Evolutionary conservation across 192 early-diverging fungal species (phyloP).

Genomic region (Backusella mclennaniae): DNA sequence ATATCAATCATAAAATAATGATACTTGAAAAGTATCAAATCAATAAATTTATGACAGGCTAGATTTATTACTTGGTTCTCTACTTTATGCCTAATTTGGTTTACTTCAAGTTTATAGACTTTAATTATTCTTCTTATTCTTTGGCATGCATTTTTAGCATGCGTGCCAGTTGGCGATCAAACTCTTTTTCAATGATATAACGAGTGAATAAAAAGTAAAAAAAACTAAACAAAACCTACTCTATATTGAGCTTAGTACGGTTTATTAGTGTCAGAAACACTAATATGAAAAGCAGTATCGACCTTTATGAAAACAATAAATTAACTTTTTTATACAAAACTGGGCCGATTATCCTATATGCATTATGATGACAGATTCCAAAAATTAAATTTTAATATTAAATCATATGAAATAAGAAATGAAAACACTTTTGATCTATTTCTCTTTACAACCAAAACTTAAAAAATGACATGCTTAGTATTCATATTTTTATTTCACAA

Average conservation of each 20-base stretch:
- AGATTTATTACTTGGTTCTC: background rate
- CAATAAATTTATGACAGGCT: background rate
- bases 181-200: background rate
- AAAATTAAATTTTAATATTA: background rate
- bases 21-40: constrained; percentile 2
- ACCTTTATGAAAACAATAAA: background rate
- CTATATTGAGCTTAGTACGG: background rate
- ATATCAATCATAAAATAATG: background rate
- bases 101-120: background rate
- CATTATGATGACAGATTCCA: background rate
- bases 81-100: background rate
- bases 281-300: background rate
- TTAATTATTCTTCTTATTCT: background rate
- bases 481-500: background rate
- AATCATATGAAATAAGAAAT: background rate
- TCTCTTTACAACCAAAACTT: no score
- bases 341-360: background rate
- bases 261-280: background rate
- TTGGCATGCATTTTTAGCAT: constrained; percentile 19
- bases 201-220: background rate
- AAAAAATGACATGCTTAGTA: background rate
- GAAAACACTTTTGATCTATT: background rate
- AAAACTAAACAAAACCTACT: background rate
- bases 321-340: background rate
- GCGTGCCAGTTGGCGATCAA: constrained; percentile 25